Percentiles rank a stretch among this genome's conserved stretches.
These are phyloP conservation scores for Phalaenopsis hybrid DNA, from an alignment of 116 monocot species.

Conservation along the genomic window DNA sequence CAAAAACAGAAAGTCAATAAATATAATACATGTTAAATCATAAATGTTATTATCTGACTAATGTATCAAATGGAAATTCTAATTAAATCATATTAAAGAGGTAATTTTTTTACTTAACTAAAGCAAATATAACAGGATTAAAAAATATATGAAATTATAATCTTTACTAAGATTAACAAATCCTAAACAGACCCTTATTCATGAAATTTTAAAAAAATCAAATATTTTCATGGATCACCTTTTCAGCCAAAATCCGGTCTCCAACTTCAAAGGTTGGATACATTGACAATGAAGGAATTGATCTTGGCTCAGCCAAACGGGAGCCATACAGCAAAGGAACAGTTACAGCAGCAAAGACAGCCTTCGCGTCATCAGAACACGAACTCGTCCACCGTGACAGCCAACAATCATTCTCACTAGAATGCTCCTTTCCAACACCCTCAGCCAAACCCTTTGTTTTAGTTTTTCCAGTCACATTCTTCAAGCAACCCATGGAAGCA, in stretches of 20 bases:
- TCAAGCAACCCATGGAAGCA: neutral
- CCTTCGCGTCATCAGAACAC: constrained; percentile 67
- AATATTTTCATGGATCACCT: constrained; percentile 35
- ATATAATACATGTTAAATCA: neutral
- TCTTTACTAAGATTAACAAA: neutral
- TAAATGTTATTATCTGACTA: too few relatives aligned
- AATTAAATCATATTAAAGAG: too few relatives aligned
- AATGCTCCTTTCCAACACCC: neutral
- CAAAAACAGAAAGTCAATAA: neutral
- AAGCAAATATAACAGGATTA: too few relatives aligned
- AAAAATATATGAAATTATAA: too few relatives aligned
- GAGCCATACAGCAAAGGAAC: constrained; percentile 71
- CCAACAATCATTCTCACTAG: constrained; percentile 28
- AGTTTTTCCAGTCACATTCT: neutral
- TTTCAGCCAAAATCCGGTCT: constrained; percentile 87
- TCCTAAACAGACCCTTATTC: neutral
- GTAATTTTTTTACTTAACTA: too few relatives aligned
- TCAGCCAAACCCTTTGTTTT: neutral
- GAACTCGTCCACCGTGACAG: constrained; percentile 51
- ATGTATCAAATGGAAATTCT: too few relatives aligned
- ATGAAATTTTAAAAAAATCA: neutral
- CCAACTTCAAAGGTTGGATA: constrained; percentile 92
- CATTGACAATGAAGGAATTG: constrained; percentile 83
- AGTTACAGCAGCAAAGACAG: constrained; percentile 62
- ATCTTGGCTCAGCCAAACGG: constrained; percentile 76